Evolutionary conservation across 2,329 filamentous ascomycete genomes (phyloP), one percentile per base, ranked within the genome.

Genomic region (Orbilia oligospora): DNA sequence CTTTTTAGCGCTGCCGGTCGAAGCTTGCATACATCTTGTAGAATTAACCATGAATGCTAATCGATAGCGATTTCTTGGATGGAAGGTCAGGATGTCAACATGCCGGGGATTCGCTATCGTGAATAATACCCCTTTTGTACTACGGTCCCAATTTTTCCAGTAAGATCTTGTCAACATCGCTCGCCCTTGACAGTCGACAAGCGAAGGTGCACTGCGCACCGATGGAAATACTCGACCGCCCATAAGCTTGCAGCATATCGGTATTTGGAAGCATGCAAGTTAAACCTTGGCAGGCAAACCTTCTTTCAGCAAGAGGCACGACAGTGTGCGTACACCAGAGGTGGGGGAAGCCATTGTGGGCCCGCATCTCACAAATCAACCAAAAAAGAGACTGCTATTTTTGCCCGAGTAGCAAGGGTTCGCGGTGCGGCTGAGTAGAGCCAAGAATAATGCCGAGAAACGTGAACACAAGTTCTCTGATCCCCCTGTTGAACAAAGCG

Each of bases 221-320:
- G 68, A 44, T 41, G 67, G 44, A 64, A 64, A 38, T 33, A 36
- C 20, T 38, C 18, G 49, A n/a, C 33, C 27, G 41, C 64, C 36
- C 51, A 49, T 48, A 41, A 66, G n/a, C 24, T 46, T 24, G 38
- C 27, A 41, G 30, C 27, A 41, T 41, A 41, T 41, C 70, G 24
- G 33, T 63, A 78, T 78, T 78, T 78, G 75, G 75, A 78, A 78
- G 75, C 75, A 71, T 68, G 38, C 20, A 49, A 68, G 48, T 58
- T 58, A 48, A 44, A 48, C 69, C 61, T 63, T 48, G 16, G 16
- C 44, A 33, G 38, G 12, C 51, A 36, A 44, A 33, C 49, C 49
- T 63, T 70, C 38, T 67, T 71, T 30, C 14, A 72, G 58, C 33
- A 58, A 58, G 65, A 70, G 67, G 51, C 33, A 36, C 33, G 8